Evolutionary conservation across 345 rosid species (phyloP), one percentile per base, ranked within the genome.

Genomic region (Citrus trifoliata): DNA sequence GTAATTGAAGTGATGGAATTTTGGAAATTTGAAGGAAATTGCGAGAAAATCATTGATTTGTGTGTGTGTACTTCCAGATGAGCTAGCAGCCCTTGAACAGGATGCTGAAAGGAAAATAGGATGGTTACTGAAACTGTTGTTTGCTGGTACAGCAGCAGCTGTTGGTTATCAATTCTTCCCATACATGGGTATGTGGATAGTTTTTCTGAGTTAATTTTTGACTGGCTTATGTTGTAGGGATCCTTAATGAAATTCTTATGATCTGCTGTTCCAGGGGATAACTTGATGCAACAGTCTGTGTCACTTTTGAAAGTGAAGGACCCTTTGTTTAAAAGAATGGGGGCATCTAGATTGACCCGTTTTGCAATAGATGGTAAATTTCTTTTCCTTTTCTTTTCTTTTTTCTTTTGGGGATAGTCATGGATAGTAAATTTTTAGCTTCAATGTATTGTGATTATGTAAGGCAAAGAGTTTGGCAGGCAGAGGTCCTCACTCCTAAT

Each of bases 231-330:
- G 24, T 76, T 73, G 4, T 65, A 77, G 48, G 22, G 19, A 28
- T 64, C 28, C 70, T 77, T 79, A 30, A 7, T 73, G 22, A 48
- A 71, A 65, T 68, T 56, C 22, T 80, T 37, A 33, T 33, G 13
- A 70, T 76, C 69, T 62, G 4, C 38, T 78, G 77, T 74, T 63
- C 24, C 89, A 92, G 99, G 98, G 78, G 98, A 93, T 91, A 95
- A 85, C 78, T 81, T 95, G 80, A 65, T 95, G 82, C 95, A 87
- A 24, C 99, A 95, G 81, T 93, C 99, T 2, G 74, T 95, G 55
- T 91, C 93, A 21, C 97, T 95, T 75, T 84, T 95, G 87, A 97
- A 88, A 71, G 96, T 89, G 58, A 92, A 93, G 85, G 99, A 95
- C 85, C 98, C 98, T 4, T 87, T 92, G 88, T 93, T 91, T 84